Evolutionary conservation across 2,329 filamentous ascomycete species (phyloP).

Genomic region (Xylaria hypoxylon): DNA sequence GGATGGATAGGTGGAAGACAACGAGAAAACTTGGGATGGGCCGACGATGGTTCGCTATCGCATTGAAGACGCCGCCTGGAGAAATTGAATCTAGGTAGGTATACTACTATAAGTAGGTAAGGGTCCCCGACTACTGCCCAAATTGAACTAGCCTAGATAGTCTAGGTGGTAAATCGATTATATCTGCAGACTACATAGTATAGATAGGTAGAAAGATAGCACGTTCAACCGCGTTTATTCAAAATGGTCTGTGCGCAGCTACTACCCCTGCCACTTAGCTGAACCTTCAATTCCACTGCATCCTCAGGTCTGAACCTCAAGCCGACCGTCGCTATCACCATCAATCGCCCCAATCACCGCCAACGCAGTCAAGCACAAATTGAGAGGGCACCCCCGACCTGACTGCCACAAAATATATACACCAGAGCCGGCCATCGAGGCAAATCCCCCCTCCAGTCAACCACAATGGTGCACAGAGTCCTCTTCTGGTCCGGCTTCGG

Average conservation of each 20-base stretch:
- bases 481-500: constrained; percentile 93
- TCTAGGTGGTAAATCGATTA: neutral
- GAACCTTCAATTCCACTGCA: constrained; percentile 33
- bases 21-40: neutral
- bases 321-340: neutral
- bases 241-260: constrained; percentile 33
- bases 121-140: neutral
- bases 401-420: constrained; percentile 22
- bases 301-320: constrained; percentile 18
- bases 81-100: constrained; percentile 22
- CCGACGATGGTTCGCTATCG: neutral
- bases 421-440: constrained; percentile 40
- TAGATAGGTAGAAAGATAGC: neutral
- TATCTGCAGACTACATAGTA: neutral
- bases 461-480: constrained; percentile 71
- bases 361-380: constrained; percentile 25
- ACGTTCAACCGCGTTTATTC: neutral
- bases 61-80: constrained; percentile 7
- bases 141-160: no score
- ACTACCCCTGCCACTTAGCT: constrained; percentile 29
- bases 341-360: constrained; percentile 32
- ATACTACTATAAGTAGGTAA: neutral
- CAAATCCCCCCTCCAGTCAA: constrained; percentile 41
- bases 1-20: neutral
- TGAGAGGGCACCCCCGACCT: constrained; percentile 29